Percentiles rank a stretch among this genome's conserved stretches.
Evolutionary conservation across 2,329 filamentous ascomycete genomes (phyloP).

Genomic region (Talaromyces piceae): DNA sequence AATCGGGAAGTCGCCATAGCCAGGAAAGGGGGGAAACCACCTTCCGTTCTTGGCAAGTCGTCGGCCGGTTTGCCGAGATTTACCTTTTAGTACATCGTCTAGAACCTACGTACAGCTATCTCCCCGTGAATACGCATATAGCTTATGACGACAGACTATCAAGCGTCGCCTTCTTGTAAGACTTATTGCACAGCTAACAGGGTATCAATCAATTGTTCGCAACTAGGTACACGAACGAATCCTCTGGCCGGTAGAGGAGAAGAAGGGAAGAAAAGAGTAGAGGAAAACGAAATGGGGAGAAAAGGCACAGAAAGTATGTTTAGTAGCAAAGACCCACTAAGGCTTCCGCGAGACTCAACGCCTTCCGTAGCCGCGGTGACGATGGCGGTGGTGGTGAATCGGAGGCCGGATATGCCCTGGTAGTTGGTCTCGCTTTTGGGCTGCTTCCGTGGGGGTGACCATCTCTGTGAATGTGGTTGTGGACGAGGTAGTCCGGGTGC

Average conservation of each 20-base stretch:
- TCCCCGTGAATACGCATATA: no score
- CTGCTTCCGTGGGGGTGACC: constrained; percentile 14
- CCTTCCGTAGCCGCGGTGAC: background rate
- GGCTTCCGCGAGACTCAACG: background rate
- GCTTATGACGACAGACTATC: no score
- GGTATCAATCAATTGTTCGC: background rate
- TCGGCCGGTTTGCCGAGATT: no score
- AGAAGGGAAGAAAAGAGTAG: background rate
- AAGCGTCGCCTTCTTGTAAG: no score
- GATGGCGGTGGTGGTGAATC: background rate
- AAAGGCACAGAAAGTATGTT: background rate
- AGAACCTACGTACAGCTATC: no score
- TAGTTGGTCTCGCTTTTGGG: constrained; percentile 14
- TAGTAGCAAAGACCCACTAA: background rate
- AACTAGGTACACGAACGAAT: background rate
- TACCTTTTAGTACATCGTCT: no score
- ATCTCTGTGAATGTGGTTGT: constrained; percentile 17
- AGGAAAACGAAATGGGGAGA: background rate
- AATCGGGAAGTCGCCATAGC: no score
- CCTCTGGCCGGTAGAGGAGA: background rate
- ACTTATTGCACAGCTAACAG: background rate
- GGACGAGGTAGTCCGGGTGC: constrained; percentile 15
- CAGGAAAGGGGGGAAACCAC: no score
- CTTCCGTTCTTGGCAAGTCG: no score
- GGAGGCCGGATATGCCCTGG: constrained; percentile 3